phyloP scores from a whole-genome alignment of 371 early-diverging fungal species.

The Parasitella parasitica region DNA sequence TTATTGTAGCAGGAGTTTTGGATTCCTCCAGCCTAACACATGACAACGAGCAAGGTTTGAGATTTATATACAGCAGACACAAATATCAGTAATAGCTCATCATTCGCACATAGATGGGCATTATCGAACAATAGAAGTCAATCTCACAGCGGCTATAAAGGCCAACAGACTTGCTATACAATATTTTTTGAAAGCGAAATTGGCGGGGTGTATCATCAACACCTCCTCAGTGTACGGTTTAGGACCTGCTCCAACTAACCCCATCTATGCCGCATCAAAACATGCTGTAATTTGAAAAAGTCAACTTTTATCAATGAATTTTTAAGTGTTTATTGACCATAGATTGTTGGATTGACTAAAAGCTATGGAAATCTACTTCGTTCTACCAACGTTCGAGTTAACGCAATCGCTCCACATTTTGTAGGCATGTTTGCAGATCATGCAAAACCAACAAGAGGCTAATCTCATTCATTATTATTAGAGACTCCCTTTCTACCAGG shows the following conservation, averaged over 20 bases:
- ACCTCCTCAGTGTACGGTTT: constrained; percentile 79
- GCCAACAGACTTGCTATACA: constrained; percentile 72
- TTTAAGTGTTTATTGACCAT: neutral
- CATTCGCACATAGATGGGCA: constrained; percentile 18
- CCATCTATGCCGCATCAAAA: constrained; percentile 82
- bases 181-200: constrained; percentile 50
- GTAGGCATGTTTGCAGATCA: constrained; percentile 30
- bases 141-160: constrained; percentile 63
- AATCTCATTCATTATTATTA: neutral
- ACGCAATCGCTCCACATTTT: constrained; percentile 80
- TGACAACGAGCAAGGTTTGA: constrained; percentile 36
- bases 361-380: constrained; percentile 51
- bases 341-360: constrained; percentile 63
- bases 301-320: neutral
- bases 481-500: constrained; percentile 35
- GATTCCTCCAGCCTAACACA: constrained; percentile 39
- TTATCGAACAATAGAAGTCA: constrained; percentile 63
- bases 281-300: constrained; percentile 53
- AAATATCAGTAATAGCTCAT: neutral
- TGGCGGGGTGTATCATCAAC: constrained; percentile 73
- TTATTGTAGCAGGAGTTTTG: constrained; percentile 67
- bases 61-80: neutral
- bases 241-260: constrained; percentile 63
- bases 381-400: constrained; percentile 61
- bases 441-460: neutral